phyloP scores from a whole-genome alignment of 2,329 filamentous ascomycete genomes.

The Penicillium concentricum region DNA sequence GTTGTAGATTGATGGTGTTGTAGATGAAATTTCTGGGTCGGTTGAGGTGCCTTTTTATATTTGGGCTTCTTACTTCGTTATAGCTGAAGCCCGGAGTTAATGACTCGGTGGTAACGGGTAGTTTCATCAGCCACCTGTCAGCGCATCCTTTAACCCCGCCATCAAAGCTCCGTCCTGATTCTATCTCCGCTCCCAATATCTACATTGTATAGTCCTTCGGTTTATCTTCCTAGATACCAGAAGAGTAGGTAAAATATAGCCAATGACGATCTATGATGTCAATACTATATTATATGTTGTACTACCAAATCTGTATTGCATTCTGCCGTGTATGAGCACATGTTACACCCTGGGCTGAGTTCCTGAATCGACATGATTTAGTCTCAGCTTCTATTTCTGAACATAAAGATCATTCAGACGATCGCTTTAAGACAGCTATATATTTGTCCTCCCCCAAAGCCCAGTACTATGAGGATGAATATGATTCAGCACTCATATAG shows the following conservation, averaged over 20 bases:
- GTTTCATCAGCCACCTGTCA: not conserved
- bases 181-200: not conserved
- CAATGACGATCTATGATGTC: not conserved
- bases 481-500: not conserved
- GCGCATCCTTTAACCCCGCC: no score
- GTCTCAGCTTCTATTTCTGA: not conserved
- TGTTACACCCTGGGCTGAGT: not conserved
- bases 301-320: not conserved
- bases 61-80: not conserved
- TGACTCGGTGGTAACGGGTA: not conserved
- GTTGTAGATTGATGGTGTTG: constrained; percentile 1
- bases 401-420: not conserved
- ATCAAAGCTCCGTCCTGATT: not conserved
- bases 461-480: not conserved
- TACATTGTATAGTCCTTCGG: not conserved
- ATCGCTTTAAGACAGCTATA: not conserved
- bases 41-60: not conserved
- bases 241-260: not conserved
- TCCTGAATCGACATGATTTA: not conserved
- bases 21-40: not conserved
- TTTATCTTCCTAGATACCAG: not conserved
- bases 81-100: constrained; percentile 3
- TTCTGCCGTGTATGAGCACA: not conserved
- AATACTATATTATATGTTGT: not conserved
- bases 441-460: not conserved